These are phyloP conservation scores for Umbelopsis sp. DNA, from an alignment of 192 early-diverging fungal genomes.

Conservation along the genomic window DNA sequence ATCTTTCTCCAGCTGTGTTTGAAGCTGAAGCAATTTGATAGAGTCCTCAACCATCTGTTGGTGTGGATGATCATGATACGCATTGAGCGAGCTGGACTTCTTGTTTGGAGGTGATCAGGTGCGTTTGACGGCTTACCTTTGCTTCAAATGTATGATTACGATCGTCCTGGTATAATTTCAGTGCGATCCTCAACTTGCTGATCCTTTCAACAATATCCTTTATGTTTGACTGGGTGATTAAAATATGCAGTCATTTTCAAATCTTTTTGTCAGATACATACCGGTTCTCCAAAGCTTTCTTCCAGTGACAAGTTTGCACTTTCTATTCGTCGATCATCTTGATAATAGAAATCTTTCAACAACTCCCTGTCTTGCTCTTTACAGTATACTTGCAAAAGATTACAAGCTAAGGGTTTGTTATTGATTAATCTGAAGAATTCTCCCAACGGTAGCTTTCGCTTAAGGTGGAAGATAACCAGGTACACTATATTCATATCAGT, in stretches of 20 bases:
- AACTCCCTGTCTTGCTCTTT: slow-evolving; percentile 72
- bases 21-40: slow-evolving; percentile 73
- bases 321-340: slow-evolving; percentile 83
- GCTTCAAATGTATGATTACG: slow-evolving; percentile 72
- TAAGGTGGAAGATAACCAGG: slow-evolving; percentile 87
- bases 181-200: slow-evolving; percentile 70
- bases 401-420: slow-evolving; percentile 78
- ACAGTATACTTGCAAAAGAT: slow-evolving; percentile 86
- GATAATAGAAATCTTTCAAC: slow-evolving; percentile 94
- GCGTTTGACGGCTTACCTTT: slow-evolving; percentile 46
- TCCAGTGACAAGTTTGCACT: slow-evolving; percentile 56
- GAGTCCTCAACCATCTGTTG: slow-evolving; percentile 76
- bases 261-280: slow-evolving; percentile 14
- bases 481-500: slow-evolving; percentile 58
- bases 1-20: slow-evolving; percentile 77
- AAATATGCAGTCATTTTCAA: neutral
- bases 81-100: neutral
- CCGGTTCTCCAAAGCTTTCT: slow-evolving; percentile 53
- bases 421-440: slow-evolving; percentile 92
- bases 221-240: neutral
- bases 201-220: slow-evolving; percentile 61
- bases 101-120: no score
- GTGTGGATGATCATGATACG: neutral
- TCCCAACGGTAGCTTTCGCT: slow-evolving; percentile 75
- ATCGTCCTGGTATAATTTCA: slow-evolving; percentile 75